A percentile compares a stretch with the other conserved stretches of the same genome.
Evolutionary conservation across 306 rosid genomes (phyloP).

Genomic region (Quillaja saponaria): DNA sequence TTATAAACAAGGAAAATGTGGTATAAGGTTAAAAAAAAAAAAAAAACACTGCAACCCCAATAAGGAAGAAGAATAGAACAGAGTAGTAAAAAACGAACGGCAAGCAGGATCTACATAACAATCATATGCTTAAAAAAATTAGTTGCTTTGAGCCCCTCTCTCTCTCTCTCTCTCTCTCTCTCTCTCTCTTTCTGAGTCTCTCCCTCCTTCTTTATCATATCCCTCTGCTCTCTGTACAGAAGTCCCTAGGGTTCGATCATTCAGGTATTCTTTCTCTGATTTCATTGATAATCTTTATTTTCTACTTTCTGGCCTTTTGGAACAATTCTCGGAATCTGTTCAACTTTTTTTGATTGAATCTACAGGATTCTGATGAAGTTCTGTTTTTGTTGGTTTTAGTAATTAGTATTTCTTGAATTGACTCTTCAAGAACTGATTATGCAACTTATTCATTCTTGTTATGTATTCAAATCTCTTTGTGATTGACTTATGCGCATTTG

Average conservation of each 20-base stretch:
- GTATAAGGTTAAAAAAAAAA: neutral
- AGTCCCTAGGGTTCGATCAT: constrained; percentile 33
- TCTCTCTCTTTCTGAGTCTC: neutral
- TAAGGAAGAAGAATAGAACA: no score
- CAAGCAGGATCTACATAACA: constrained; percentile 16
- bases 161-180: constrained; percentile 1
- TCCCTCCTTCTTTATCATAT: no score
- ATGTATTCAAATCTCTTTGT: neutral
- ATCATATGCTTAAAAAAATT: constrained; percentile 29
- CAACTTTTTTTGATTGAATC: constrained; percentile 20
- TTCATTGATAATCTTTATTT: no score
- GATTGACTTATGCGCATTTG: neutral
- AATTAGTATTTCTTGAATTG: constrained; percentile 1
- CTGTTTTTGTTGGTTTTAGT: neutral
- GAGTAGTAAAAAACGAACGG: neutral
- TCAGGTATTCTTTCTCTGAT: no score
- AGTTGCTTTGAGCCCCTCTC: no score
- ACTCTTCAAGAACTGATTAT: neutral
- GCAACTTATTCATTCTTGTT: neutral
- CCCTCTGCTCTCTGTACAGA: constrained; percentile 15
- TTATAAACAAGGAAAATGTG: neutral
- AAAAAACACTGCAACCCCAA: no score
- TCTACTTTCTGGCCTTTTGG: neutral
- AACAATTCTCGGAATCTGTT: neutral
- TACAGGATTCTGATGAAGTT: neutral